Evolutionary conservation across 1,284 basidiomycete genomes (phyloP), one percentile per base, ranked within the genome.

Genomic region (Schizopora paradoxa): DNA sequence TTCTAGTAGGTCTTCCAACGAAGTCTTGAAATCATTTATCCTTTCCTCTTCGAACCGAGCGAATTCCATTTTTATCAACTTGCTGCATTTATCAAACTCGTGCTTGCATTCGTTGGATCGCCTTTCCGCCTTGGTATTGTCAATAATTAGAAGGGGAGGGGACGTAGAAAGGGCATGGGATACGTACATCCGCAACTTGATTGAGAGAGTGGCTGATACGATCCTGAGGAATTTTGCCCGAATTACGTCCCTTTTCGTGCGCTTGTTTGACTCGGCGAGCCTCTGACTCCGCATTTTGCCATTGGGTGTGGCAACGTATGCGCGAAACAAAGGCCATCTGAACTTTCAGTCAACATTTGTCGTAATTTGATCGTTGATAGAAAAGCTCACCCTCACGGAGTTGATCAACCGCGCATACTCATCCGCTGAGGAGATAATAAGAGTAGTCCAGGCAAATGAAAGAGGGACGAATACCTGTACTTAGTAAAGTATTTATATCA

Each of bases 21-120:
- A 74, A 26, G 73, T 69, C 61, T 90, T 91, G 62, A 95, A 91
- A 59, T 95, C 91, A 37, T 90, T 82, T 23, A 98, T 79, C 35
- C 93, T 79, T 65, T 97, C 94, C 58, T 83, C 77, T 66, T 99
- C 95, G 60, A 99, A 97, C 26, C 93, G 72, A n/a, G 81, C 82
- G 58, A 96, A 83, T 67, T 99, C 96, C 3, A 76, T 68, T 66
- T 98, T 98, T 58, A 93, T 85, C 21, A 96, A 69, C 54, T 83
- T 83, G 22, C 91, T 87, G 5, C 89, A 85, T 23, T 86, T 77
- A 36, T 97, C 92, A 60, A 91, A 99, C 52, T 96, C 90, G 43
- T 82, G 77, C 56, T 87, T 86, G 0, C 85, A 75, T 41, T 93
- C 91, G 37, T 87, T 65, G 3, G 85, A 82, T 25, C 82, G 78